Conservation (phyloP, 495 filamentous ascomycete species). For the Astrocystis sublimbata region DNA sequence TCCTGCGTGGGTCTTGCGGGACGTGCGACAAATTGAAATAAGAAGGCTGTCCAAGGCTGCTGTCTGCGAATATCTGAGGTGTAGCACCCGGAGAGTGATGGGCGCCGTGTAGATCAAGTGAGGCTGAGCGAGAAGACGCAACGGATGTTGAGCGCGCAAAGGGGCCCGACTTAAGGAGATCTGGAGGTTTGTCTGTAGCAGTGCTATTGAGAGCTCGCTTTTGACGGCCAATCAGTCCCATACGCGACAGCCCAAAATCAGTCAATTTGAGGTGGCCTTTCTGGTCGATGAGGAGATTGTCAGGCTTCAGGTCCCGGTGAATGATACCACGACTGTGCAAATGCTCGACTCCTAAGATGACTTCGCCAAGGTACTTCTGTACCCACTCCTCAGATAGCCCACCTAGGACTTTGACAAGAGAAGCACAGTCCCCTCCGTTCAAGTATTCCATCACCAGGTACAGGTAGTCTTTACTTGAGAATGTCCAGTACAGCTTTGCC, state of each 20-base stretch:
- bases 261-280: slow-evolving; percentile 96
- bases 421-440: slow-evolving; percentile 96
- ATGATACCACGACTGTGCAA: slow-evolving; percentile 92
- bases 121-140: slow-evolving; percentile 91
- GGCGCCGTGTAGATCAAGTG: slow-evolving; percentile 81
- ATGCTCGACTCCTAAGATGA: slow-evolving; percentile 93
- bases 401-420: slow-evolving; percentile 89
- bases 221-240: slow-evolving; percentile 95
- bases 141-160: slow-evolving; percentile 84
- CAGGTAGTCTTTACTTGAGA: slow-evolving; percentile 98
- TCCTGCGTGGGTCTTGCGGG: slow-evolving; percentile 74
- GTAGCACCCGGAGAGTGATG: slow-evolving; percentile 76
- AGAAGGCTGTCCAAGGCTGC: slow-evolving; percentile 72
- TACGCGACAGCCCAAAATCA: slow-evolving; percentile 94
- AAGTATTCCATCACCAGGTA: slow-evolving; percentile 99
- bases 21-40: slow-evolving; percentile 80
- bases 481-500: slow-evolving; percentile 98
- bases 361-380: slow-evolving; percentile 94
- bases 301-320: slow-evolving; percentile 94
- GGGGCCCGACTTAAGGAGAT: slow-evolving; percentile 88
- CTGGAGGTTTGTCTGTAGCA: slow-evolving; percentile 76
- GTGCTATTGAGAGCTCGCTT: slow-evolving; percentile 84
- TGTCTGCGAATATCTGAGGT: slow-evolving; percentile 83
- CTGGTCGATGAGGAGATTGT: slow-evolving; percentile 96
- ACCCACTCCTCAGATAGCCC: slow-evolving; percentile 95